Evolutionary conservation across 2,329 filamentous ascomycete species (phyloP).

Genomic region (Paecilomyces variotii): DNA sequence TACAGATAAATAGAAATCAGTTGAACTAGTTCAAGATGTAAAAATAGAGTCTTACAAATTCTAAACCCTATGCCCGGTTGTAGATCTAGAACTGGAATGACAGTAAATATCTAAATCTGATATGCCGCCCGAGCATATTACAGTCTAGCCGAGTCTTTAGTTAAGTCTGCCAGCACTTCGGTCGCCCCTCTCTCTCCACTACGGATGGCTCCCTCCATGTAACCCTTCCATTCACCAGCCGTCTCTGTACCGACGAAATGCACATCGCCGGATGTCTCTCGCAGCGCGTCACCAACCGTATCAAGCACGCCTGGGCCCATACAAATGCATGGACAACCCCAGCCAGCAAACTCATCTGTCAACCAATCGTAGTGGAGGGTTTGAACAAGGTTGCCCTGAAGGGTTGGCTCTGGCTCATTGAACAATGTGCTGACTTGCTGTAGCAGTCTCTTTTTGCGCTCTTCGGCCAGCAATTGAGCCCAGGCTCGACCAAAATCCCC

Average conservation of each 20-base stretch:
- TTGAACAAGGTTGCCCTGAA: too few relatives aligned
- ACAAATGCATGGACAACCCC: conserved; percentile 18
- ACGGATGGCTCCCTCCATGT: conserved; percentile 50
- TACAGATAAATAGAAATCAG: too few relatives aligned
- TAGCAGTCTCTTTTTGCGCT: conserved; percentile 19
- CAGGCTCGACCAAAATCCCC: conserved; percentile 28
- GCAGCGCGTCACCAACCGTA: conserved; percentile 16
- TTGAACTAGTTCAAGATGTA: too few relatives aligned
- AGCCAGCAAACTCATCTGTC: conserved; percentile 11
- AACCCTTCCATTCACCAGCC: conserved; percentile 46
- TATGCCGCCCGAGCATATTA: too few relatives aligned
- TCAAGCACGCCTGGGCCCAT: conserved; percentile 26
- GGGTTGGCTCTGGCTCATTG: too few relatives aligned
- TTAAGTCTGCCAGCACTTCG: conserved; percentile 4
- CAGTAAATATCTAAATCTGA: too few relatives aligned
- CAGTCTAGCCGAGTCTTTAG: too few relatives aligned
- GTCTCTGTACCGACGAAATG: conserved; percentile 51
- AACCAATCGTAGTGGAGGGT: too few relatives aligned
- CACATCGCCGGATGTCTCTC: conserved; percentile 30
- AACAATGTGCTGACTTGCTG: conserved; percentile 21
- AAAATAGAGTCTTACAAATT: too few relatives aligned
- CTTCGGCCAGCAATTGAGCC: conserved; percentile 16
- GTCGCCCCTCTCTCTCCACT: conserved; percentile 43
- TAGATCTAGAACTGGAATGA: too few relatives aligned
- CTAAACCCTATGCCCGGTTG: too few relatives aligned